Base-by-base conservation (phyloP, 257 asterid species). In the Solanum arcanum region DNA sequence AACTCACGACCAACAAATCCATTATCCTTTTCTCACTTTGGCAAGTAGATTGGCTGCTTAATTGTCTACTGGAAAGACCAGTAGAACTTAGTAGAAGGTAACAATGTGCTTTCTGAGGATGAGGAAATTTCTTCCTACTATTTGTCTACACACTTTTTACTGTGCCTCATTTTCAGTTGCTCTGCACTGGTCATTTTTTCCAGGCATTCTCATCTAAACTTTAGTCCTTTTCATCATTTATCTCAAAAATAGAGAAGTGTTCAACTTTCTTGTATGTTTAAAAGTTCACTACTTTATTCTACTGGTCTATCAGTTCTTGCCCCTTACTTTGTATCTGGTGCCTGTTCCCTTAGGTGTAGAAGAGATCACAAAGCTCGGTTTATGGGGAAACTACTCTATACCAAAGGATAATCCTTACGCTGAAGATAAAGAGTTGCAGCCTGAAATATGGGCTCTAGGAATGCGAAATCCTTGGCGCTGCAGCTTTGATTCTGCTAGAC, bases 391-490 rank as follows among this genome's bases (percentile, higher is more conserved):
- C 93, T 97, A 97, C 89, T 92, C 99, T 33, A 92, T 94, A 80
- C 99, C 99, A 49, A 91, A 89, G 62, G 99, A 97, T 88, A 96
- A 96, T 84, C 98, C 99, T 44, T 93, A 90, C 73, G 86, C 86
- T 5, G 86, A 82, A 23, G 99, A 96, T 86, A 88, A 87, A 76
- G 92, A 92, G 5, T 87, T 93, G 87, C 95, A 90, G 88, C 93
- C 93, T 84, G 99, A 96, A 89, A 95, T 95, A 86, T 97, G 98
- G 98, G 98, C 99, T 29, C 31, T 88, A 3, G 99, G 99, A 62
- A 88, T 97, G 20, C 86, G 98, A 87, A 97, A 97, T 91, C 99
- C 99, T n/a, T 97, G 99, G 99, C 96, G 99, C 64, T 97, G 99
- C 90, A 97, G 98, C 87, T 97, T 96, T 18, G 99, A 97, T 90